A percentile compares a stretch with the other conserved stretches of the same genome.
phyloP scores from a whole-genome alignment of 345 rosid genomes.

The Eucalyptus lansdowneana region DNA sequence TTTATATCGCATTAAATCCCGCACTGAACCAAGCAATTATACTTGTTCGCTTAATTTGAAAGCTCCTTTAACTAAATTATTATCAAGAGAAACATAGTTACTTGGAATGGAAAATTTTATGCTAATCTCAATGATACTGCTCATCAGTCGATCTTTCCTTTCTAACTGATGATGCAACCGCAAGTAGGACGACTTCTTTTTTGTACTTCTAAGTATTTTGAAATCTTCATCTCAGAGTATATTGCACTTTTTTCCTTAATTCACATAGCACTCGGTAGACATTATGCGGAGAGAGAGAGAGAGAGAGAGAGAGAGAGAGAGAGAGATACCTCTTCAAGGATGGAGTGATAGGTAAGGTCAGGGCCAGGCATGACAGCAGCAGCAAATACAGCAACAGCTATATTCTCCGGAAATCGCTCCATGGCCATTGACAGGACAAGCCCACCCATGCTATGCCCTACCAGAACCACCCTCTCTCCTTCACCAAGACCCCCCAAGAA shows the following conservation, averaged over 20 bases:
- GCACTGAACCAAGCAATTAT: background rate
- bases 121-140: background rate
- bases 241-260: background rate
- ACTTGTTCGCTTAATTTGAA: background rate
- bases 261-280: background rate
- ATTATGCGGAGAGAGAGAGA: background rate
- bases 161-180: background rate
- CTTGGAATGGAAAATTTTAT: background rate
- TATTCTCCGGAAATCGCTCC: constrained; percentile 28
- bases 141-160: background rate
- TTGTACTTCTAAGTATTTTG: too few species aligned
- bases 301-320: background rate
- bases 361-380: constrained; percentile 20
- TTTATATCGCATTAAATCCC: background rate
- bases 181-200: background rate
- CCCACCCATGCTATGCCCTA: constrained; percentile 29
- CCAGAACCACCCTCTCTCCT: constrained; percentile 21
- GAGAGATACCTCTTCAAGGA: constrained; percentile 22
- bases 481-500: constrained; percentile 11
- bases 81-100: background rate
- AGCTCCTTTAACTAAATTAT: background rate
- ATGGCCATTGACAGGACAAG: constrained; percentile 12
- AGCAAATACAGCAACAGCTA: constrained; percentile 11
- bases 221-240: background rate
- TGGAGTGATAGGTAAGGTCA: constrained; percentile 2